These are phyloP conservation scores for Salix purpurea DNA, from an alignment of 345 rosid species.

Conservation along the genomic window DNA sequence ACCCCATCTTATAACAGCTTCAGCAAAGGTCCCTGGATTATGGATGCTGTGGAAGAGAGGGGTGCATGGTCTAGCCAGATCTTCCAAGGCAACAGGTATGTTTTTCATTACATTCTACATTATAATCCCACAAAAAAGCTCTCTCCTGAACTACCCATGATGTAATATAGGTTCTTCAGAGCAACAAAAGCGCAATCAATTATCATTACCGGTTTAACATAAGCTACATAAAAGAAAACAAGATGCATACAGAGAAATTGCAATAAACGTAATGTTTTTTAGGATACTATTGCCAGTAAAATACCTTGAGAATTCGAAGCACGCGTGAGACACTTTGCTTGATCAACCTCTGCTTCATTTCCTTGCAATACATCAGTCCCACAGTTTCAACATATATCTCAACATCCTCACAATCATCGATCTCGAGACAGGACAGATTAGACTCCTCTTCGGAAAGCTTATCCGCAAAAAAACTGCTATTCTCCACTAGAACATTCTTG, in stretches of 20 bases:
- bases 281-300: background rate
- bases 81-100: background rate
- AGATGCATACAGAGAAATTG: conserved; percentile 1
- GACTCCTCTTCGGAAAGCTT: conserved; percentile 57
- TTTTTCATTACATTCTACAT: background rate
- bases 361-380: conserved; percentile 94
- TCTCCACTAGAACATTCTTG: conserved; percentile 63
- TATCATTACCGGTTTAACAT: background rate
- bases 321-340: conserved; percentile 85
- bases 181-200: background rate
- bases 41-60: background rate
- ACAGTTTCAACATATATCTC: conserved; percentile 92
- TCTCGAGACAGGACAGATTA: conserved; percentile 62
- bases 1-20: background rate
- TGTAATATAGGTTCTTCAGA: background rate
- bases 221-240: background rate
- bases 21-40: background rate
- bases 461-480: conserved; percentile 64
- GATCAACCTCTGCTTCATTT: conserved; percentile 86
- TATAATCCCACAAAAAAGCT: background rate
- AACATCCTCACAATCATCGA: conserved; percentile 80
- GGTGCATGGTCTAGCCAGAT: background rate
- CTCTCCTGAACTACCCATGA: background rate
- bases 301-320: conserved; percentile 88
- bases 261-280: conserved; percentile 8